These are phyloP conservation scores for Theileria parva DNA, from an alignment of 169 alveolate species.

Conservation along the genomic window DNA sequence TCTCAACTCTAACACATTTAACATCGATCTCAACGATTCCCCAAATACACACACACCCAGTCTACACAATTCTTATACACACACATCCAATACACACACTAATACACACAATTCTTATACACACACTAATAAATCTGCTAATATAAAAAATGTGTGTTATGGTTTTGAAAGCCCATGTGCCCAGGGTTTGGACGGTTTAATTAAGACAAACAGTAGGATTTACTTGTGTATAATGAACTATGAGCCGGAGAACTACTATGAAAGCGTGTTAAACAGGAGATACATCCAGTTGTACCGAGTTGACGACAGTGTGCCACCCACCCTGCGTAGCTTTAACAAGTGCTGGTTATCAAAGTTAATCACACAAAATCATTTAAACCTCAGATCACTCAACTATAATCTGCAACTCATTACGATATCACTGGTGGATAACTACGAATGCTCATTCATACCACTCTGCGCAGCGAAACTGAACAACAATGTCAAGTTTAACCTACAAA, in stretches of 20 bases:
- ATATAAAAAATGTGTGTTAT: too few relatives aligned
- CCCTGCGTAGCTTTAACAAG: conserved; percentile 26
- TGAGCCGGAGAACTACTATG: conserved; percentile 21
- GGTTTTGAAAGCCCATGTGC: background rate
- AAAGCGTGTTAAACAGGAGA: conserved; percentile 24
- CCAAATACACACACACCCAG: too few relatives aligned
- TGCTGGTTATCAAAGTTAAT: conserved; percentile 50
- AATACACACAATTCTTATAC: background rate
- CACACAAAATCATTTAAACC: conserved; percentile 6
- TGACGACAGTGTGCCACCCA: conserved; percentile 23
- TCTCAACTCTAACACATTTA: too few relatives aligned
- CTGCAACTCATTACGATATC: conserved; percentile 37
- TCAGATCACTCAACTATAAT: conserved; percentile 4
- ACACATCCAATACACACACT: background rate
- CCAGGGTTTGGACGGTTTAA: background rate
- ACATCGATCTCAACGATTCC: too few relatives aligned
- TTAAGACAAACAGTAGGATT: conserved; percentile 16
- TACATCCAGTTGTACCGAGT: conserved; percentile 40
- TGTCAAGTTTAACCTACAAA: conserved; percentile 13
- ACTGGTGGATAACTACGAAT: conserved; percentile 42
- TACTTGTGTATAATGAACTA: conserved; percentile 35
- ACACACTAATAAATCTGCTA: background rate
- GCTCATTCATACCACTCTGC: conserved; percentile 52
- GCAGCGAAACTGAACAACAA: conserved; percentile 34
- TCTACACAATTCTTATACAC: too few relatives aligned